These are phyloP conservation scores for Apophysomyces variabilis DNA, from an alignment of 371 early-diverging fungal genomes.

Conservation along the genomic window DNA sequence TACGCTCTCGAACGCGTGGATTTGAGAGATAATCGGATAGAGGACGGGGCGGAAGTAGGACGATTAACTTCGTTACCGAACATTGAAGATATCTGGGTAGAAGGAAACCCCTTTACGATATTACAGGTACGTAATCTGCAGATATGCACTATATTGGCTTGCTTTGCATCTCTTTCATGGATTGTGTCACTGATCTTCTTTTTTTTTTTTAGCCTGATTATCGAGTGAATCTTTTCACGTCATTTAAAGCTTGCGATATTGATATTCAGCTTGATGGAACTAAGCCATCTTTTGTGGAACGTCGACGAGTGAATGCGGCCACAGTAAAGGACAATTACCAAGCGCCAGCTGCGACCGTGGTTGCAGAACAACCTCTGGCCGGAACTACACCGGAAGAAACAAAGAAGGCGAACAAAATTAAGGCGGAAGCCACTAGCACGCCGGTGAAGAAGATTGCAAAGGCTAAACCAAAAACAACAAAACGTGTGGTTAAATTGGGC, in stretches of 20 bases:
- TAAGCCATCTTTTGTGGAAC: constrained; percentile 57
- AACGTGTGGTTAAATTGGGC: constrained; percentile 43
- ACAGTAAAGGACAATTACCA: constrained; percentile 17
- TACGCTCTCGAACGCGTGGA: constrained; percentile 76
- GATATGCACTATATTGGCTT: background rate
- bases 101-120: constrained; percentile 64
- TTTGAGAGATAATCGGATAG: constrained; percentile 68
- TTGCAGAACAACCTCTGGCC: constrained; percentile 10
- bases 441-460: constrained; percentile 16
- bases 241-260: constrained; percentile 51
- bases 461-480: constrained; percentile 37
- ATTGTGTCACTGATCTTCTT: too few relatives aligned
- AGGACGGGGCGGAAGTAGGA: constrained; percentile 62
- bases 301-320: constrained; percentile 32
- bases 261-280: constrained; percentile 63
- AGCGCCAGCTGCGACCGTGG: constrained; percentile 26
- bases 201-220: constrained; percentile 47
- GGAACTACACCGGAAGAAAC: background rate
- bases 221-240: constrained; percentile 59
- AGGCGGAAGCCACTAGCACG: background rate
- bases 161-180: constrained; percentile 8
- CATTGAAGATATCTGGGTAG: constrained; percentile 62
- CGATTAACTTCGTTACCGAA: constrained; percentile 62
- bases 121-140: constrained; percentile 41
- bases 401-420: constrained; percentile 8